Percentiles rank a stretch among this genome's conserved stretches.
Conservation (phyloP, 2,329 filamentous ascomycete genomes). For the Aspergillus sp. region DNA sequence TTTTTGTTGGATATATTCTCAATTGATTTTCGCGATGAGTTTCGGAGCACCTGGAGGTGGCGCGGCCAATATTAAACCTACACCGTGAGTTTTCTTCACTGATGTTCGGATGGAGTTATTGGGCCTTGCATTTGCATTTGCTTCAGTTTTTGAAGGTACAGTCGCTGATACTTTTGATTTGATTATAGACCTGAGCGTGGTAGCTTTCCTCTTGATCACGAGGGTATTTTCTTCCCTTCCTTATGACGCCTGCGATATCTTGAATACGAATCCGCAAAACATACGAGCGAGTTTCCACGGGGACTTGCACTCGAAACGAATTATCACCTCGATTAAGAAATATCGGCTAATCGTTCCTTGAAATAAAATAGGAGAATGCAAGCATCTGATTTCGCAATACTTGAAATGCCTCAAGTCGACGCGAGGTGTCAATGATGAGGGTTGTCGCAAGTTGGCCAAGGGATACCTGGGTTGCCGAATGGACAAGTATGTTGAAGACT, state of each 20-base stretch:
- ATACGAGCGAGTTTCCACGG: no score
- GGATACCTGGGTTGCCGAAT: slow-evolving; percentile 86
- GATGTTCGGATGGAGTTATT: no score
- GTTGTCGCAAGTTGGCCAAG: slow-evolving; percentile 82
- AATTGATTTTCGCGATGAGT: slow-evolving; percentile 32
- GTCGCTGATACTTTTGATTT: neutral
- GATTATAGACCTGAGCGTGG: slow-evolving; percentile 74
- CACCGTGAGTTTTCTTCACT: slow-evolving; percentile 52
- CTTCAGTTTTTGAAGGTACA: neutral
- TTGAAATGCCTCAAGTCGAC: slow-evolving; percentile 81
- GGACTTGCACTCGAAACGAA: neutral
- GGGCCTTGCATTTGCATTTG: neutral
- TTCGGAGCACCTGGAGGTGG: slow-evolving; percentile 69
- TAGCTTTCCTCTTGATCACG: slow-evolving; percentile 94
- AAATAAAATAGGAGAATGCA: slow-evolving; percentile 72
- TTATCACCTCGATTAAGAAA: neutral
- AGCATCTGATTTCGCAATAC: slow-evolving; percentile 78
- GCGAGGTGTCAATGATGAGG: slow-evolving; percentile 77
- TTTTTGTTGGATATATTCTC: no score
- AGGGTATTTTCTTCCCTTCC: slow-evolving; percentile 49
- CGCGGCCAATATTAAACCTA: slow-evolving; percentile 61
- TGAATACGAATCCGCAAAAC: no score
- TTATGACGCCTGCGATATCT: no score
- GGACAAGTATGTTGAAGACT: slow-evolving; percentile 65
- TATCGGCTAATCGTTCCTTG: slow-evolving; percentile 1